Percentiles rank a stretch among this genome's conserved stretches.
Evolutionary conservation across 2,329 filamentous ascomycete genomes (phyloP).

Genomic region (Xylaria hypoxylon): DNA sequence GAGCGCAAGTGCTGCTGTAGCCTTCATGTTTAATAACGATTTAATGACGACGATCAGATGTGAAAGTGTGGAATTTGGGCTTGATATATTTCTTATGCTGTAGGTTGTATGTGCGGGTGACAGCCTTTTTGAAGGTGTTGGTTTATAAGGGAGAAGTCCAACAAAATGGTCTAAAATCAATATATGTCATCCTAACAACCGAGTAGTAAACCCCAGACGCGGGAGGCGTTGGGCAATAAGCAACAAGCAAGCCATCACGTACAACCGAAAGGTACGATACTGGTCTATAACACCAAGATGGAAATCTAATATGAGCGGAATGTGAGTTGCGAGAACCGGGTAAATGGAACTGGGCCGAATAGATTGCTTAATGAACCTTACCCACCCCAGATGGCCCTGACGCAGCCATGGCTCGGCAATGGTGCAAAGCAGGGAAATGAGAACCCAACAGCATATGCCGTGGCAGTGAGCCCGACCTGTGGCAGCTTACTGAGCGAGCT

Average conservation of each 20-base stretch:
- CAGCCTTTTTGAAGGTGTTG: background rate
- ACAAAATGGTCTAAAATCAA: constrained; percentile 6
- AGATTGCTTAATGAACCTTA: constrained; percentile 24
- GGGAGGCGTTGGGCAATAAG: constrained; percentile 10
- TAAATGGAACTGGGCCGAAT: constrained; percentile 31
- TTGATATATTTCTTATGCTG: background rate
- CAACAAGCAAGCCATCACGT: constrained; percentile 9
- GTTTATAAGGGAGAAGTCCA: background rate
- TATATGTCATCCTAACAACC: background rate
- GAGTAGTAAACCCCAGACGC: background rate
- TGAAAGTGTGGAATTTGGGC: background rate
- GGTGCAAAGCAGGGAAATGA: background rate
- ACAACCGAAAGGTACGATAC: constrained; percentile 30
- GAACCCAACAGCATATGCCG: background rate
- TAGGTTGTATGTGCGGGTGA: background rate
- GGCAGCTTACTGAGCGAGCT: background rate
- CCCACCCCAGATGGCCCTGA: constrained; percentile 5
- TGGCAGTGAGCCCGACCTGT: background rate
- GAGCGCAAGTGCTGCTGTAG: constrained; percentile 38
- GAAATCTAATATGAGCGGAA: constrained; percentile 27
- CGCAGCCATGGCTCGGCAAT: constrained; percentile 21
- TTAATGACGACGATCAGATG: background rate
- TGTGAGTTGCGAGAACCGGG: constrained; percentile 35
- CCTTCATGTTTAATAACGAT: constrained; percentile 40
- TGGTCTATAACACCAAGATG: constrained; percentile 21